Conservation (phyloP, 352 stramenopile species). For the Globisporangium rhizosaccharum region DNA sequence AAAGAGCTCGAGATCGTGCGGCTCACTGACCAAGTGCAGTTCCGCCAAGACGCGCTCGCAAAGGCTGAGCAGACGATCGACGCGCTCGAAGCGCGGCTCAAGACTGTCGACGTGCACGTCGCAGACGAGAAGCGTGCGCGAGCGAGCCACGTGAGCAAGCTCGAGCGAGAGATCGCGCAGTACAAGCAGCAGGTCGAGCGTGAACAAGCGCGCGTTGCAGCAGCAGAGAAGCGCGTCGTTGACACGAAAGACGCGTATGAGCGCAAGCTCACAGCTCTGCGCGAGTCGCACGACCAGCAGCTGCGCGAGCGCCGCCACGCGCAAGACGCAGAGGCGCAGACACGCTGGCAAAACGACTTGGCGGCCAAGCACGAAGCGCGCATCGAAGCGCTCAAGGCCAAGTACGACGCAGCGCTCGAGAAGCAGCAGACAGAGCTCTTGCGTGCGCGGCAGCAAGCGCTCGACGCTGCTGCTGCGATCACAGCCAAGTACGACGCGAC, state of each 20-base stretch:
- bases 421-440: slow-evolving; percentile 51
- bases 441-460: slow-evolving; percentile 35
- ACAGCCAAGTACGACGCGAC: slow-evolving; percentile 45
- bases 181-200: slow-evolving; percentile 41
- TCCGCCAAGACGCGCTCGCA: slow-evolving; percentile 42
- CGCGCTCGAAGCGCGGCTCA: slow-evolving; percentile 31
- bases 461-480: slow-evolving; percentile 42
- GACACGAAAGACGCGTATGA: slow-evolving; percentile 47
- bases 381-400: slow-evolving; percentile 59
- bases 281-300: slow-evolving; percentile 42
- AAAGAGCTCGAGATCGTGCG: slow-evolving; percentile 54
- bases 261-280: slow-evolving; percentile 34
- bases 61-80: slow-evolving; percentile 49
- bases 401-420: slow-evolving; percentile 63
- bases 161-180: slow-evolving; percentile 56
- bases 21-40: slow-evolving; percentile 47
- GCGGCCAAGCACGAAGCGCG: slow-evolving; percentile 60
- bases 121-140: slow-evolving; percentile 37
- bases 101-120: slow-evolving; percentile 23
- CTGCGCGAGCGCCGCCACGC: slow-evolving; percentile 46
- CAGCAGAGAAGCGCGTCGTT: slow-evolving; percentile 18
- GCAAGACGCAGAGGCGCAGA: slow-evolving; percentile 51
- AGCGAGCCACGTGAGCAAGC: slow-evolving; percentile 26
- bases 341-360: slow-evolving; percentile 68
- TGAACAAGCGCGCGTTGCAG: slow-evolving; percentile 36